Evolutionary conservation across 495 filamentous ascomycete genomes (phyloP), one percentile per base, ranked within the genome.

Genomic region (Aspergillus cavernicola): DNA sequence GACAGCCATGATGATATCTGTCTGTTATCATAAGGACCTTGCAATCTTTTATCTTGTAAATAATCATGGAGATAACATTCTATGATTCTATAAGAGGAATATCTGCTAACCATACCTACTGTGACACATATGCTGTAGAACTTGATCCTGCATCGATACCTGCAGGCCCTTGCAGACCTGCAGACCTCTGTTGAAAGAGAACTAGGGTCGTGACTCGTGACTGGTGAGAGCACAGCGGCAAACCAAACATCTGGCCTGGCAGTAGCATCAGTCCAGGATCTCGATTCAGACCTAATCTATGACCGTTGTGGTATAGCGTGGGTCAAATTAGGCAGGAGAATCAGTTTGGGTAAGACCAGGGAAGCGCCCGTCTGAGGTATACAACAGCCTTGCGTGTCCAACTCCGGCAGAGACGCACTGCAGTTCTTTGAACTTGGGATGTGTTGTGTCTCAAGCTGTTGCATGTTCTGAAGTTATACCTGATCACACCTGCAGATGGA

Each of bases 91-190:
- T 33, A 10, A 33, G 31, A 33, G 31, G 31, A n/a, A n/a, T 33
- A 6, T 33, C 31, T 33, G 31, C 31, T n/a, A 7, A 33, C 9
- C 22, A 42, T 26, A 24, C 19, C 38, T 22, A 45, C 35, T 36
- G 43, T 58, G 56, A 50, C 44, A 58, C 55, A 57, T 47, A 53
- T 33, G 40, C 39, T 43, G 50, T 44, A 39, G 32, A 19, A 50
- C 38, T 35, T 4, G 26, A 45, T 50, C 44, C 44, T 58, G 56
- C 56, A 50, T 29, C 15, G 5, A 31, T 13, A 29, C 39, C 53
- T 50, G 50, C 44, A 58, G 39, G 50, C 50, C 50, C 50, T 58
- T 58, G 50, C 56, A 58, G 56, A 23, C 42, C 9, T 16, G 31
- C 31, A 35, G 18, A 15, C 13, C 13, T 22, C 22, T 6, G 5